Percentiles rank a stretch among this genome's conserved stretches.
Conservation (phyloP, 1,284 basidiomycete genomes). For the Trametes polyzona region DNA sequence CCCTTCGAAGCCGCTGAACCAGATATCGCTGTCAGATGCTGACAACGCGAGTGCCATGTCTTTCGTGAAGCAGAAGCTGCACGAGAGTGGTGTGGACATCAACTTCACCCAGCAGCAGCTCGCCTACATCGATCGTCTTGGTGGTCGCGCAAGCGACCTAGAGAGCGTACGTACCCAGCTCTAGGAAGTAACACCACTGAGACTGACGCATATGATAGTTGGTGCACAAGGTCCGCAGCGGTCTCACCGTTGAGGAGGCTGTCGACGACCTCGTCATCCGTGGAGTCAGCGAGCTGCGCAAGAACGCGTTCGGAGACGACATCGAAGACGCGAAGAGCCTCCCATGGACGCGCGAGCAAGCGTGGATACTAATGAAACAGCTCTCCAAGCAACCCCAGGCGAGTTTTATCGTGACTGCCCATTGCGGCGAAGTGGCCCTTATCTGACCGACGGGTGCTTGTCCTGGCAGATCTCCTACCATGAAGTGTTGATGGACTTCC, state of each 20-base stretch:
- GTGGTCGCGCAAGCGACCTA: conserved; percentile 87
- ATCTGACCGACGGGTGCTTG: conserved; percentile 2
- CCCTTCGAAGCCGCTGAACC: conserved; percentile 83
- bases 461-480: conserved; percentile 75
- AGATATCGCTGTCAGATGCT: conserved; percentile 83
- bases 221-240: conserved; percentile 83
- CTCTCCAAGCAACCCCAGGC: conserved; percentile 78
- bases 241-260: conserved; percentile 75
- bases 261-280: conserved; percentile 88
- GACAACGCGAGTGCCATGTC: conserved; percentile 79
- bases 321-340: conserved; percentile 82
- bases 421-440: background rate
- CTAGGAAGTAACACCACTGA: background rate
- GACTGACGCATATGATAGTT: conserved; percentile 48
- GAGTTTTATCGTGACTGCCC: conserved; percentile 13
- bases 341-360: conserved; percentile 87
- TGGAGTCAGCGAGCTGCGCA: conserved; percentile 83
- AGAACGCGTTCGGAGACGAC: conserved; percentile 94
- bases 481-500: conserved; percentile 80
- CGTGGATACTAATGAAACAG: conserved; percentile 82
- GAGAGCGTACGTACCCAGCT: conserved; percentile 64
- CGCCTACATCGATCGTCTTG: conserved; percentile 70
- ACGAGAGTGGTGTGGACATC: conserved; percentile 57
- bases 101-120: conserved; percentile 57
- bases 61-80: conserved; percentile 83